Evolutionary conservation across 768 basidiomycete species (phyloP).

Genomic region (Trametes sanguinea): DNA sequence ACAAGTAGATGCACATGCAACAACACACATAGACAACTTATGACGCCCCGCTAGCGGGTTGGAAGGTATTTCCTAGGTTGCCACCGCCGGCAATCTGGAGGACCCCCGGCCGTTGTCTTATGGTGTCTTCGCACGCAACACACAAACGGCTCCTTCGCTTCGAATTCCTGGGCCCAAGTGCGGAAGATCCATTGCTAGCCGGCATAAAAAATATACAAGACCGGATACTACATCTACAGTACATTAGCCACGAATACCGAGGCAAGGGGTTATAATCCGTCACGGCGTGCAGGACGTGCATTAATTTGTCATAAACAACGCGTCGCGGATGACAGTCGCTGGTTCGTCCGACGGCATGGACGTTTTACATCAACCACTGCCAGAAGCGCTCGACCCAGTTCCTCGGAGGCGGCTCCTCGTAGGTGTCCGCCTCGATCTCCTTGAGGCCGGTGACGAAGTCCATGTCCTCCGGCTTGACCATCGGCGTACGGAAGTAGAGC

Average conservation of each 20-base stretch:
- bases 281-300: background rate
- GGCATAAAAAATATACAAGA: background rate
- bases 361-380: conserved; percentile 55
- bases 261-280: conserved; percentile 9
- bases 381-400: conserved; percentile 73
- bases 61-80: no score
- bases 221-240: conserved; percentile 14
- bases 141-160: background rate
- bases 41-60: no score
- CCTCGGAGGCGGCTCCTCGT: conserved; percentile 70
- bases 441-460: conserved; percentile 72
- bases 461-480: conserved; percentile 66
- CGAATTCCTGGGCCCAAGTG: background rate
- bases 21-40: no score
- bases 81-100: no score
- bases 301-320: conserved; percentile 7
- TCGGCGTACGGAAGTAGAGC: conserved; percentile 49
- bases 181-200: conserved; percentile 1
- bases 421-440: conserved; percentile 37
- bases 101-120: no score
- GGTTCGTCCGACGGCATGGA: background rate
- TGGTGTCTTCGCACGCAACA: background rate
- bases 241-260: conserved; percentile 1
- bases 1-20: no score
- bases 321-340: background rate